A percentile compares a stretch with the other conserved stretches of the same genome.
Evolutionary conservation across 163 green algal species (phyloP).

Genomic region (Scenedesmus sp.): DNA sequence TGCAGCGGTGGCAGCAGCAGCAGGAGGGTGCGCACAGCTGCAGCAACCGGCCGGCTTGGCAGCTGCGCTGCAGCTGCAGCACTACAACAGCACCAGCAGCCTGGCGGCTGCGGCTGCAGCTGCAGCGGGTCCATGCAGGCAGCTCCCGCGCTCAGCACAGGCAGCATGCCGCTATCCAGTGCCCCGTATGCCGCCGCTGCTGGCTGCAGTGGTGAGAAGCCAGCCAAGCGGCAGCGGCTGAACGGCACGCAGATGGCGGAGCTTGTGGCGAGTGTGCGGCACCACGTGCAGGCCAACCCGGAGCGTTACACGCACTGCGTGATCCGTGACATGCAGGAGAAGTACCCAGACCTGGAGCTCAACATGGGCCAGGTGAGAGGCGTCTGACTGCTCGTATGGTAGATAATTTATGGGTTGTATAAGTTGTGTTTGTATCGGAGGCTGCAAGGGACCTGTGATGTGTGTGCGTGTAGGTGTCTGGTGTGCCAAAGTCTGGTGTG

Average conservation of each 20-base stretch:
- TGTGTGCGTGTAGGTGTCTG: too few species aligned
- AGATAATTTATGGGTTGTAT: too few species aligned
- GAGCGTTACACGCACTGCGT: constrained; percentile 55
- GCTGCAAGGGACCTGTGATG: too few species aligned
- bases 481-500: too few species aligned
- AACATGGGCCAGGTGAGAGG: constrained; percentile 53
- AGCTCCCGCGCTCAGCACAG: neutral
- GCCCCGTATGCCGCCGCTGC: neutral
- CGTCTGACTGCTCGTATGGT: neutral
- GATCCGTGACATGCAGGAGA: constrained; percentile 53
- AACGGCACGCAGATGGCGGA: constrained; percentile 45
- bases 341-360: constrained; percentile 53
- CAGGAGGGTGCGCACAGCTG: neutral
- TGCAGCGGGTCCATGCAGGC: neutral
- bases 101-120: neutral
- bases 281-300: constrained; percentile 45
- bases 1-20: neutral
- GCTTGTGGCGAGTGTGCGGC: constrained; percentile 41
- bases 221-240: constrained; percentile 48
- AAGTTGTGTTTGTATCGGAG: too few species aligned
- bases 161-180: neutral
- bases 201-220: neutral
- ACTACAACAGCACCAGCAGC: neutral
- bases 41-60: neutral
- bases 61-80: neutral